Base-by-base conservation (phyloP, 192 early-diverging fungal genomes). In the Paraglomus occultum region DNA sequence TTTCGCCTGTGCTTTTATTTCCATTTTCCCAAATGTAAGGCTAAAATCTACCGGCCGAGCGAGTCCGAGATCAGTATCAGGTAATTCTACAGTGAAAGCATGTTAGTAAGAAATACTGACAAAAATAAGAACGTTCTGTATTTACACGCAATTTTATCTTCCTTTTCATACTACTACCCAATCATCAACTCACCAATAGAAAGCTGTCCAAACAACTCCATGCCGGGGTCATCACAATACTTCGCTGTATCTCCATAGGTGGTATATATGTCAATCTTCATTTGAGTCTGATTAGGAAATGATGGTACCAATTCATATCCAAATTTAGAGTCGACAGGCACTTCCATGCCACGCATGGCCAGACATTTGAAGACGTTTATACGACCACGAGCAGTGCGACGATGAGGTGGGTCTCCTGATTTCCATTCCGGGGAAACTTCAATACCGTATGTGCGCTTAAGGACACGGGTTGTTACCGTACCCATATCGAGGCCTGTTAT, bases 371-470 rank as follows among this genome's bases (percentile, higher is more conserved):
- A 69, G 11, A 17, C 5, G 38, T 57, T 46, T 17, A 54, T 54
- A 9, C 12, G 11, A 38, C 53, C 67, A 69, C 57, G 52, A 11
- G 17, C 20, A 20, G 20, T 57, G 11, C 4, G 31, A 31, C 3
- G 31, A 31, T 31, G 31, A 31, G 31, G 31, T 18, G 22, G 22
- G 22, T 31, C 54, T 9, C 45, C 46, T 17, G 42, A 5, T 48
- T 4, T 45, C 62, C 61, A 63, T 45, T 45, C 44, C 23, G 61
- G 61, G 15, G 62, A 20, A 31, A 70, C 22, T 40, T 70, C 67
- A 47, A 57, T 40, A 23, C 67, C 67, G 18, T 47, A 70, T 12
- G 48, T 51, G 15, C 20, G 39, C 48, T 59, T 70, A 2, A 70
- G 44, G 10, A 70, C 53, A 47, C 67, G 31, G 31, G 1, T 31